Conservation (phyloP, 2,329 filamentous ascomycete species). For the Lizonia empirigonia region DNA sequence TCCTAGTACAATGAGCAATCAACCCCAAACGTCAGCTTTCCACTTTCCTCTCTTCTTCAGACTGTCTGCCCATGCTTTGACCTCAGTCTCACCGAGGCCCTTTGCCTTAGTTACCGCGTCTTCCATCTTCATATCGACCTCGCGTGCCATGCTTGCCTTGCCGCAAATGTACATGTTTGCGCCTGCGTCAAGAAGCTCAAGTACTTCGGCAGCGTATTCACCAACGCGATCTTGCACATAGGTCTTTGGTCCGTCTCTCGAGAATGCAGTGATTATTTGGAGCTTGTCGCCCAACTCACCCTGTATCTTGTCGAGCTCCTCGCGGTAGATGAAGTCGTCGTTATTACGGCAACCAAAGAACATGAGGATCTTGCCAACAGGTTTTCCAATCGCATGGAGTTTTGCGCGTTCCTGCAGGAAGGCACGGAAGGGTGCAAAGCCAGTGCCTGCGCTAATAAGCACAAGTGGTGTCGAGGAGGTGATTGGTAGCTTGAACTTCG, state of each 20-base stretch:
- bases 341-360: slow-evolving; percentile 43
- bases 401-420: slow-evolving; percentile 45
- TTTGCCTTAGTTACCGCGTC: slow-evolving; percentile 44
- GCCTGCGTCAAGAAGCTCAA: slow-evolving; percentile 46
- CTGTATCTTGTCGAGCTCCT: slow-evolving; percentile 32
- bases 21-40: slow-evolving; percentile 62
- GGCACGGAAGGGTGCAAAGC: slow-evolving; percentile 44
- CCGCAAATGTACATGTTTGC: slow-evolving; percentile 52
- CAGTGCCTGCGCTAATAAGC: slow-evolving; percentile 48
- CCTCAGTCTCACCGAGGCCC: slow-evolving; percentile 49
- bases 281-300: slow-evolving; percentile 29
- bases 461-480: slow-evolving; percentile 55
- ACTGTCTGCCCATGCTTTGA: slow-evolving; percentile 55
- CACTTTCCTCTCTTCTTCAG: slow-evolving; percentile 59
- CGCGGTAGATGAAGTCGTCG: slow-evolving; percentile 43
- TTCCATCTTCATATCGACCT: slow-evolving; percentile 50
- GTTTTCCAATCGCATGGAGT: slow-evolving; percentile 36
- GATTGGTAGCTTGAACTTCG: slow-evolving; percentile 55
- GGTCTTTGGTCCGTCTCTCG: slow-evolving; percentile 22
- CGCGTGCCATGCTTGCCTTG: slow-evolving; percentile 50
- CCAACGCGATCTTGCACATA: slow-evolving; percentile 52
- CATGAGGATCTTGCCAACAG: slow-evolving; percentile 38
- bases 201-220: slow-evolving; percentile 36
- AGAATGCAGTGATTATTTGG: slow-evolving; percentile 36
- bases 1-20: background rate